Conservation (phyloP, 495 filamentous ascomycete genomes). For the Hypomontagnella monticulosa region DNA sequence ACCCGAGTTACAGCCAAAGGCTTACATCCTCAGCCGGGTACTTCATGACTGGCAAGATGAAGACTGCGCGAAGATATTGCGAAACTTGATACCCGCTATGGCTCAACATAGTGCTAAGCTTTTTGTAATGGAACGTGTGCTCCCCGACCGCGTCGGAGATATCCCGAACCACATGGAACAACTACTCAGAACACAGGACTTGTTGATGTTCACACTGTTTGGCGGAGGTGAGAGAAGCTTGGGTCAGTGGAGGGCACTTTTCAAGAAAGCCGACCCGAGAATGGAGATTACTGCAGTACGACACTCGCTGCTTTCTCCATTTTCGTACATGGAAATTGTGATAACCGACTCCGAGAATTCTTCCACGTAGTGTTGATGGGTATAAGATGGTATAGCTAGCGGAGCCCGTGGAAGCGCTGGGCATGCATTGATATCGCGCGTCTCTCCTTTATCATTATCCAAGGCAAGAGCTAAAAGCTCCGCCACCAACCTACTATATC, state of each 20-base stretch:
- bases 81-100: conserved; percentile 10
- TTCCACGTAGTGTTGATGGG: too few relatives aligned
- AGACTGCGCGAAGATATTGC: conserved; percentile 5
- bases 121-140: conserved; percentile 15
- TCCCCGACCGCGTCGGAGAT: conserved; percentile 7
- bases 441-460: too few relatives aligned
- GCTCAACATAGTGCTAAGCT: conserved; percentile 1
- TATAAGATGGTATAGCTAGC: too few relatives aligned
- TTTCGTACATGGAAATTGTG: conserved; percentile 6
- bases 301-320: conserved; percentile 2
- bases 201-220: conserved; percentile 15
- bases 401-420: too few relatives aligned
- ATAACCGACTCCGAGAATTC: background rate
- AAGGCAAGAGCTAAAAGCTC: too few relatives aligned
- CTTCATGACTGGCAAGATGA: conserved; percentile 17
- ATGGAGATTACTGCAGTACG: background rate
- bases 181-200: conserved; percentile 15
- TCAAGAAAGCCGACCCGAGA: conserved; percentile 4
- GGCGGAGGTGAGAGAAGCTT: conserved; percentile 12
- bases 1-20: conserved; percentile 2
- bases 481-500: too few relatives aligned
- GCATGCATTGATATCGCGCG: too few relatives aligned
- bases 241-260: conserved; percentile 2
- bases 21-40: conserved; percentile 11
- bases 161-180: conserved; percentile 16